Evolutionary conservation across 371 early-diverging fungal species (phyloP).

Genomic region (Mucor racemosus): DNA sequence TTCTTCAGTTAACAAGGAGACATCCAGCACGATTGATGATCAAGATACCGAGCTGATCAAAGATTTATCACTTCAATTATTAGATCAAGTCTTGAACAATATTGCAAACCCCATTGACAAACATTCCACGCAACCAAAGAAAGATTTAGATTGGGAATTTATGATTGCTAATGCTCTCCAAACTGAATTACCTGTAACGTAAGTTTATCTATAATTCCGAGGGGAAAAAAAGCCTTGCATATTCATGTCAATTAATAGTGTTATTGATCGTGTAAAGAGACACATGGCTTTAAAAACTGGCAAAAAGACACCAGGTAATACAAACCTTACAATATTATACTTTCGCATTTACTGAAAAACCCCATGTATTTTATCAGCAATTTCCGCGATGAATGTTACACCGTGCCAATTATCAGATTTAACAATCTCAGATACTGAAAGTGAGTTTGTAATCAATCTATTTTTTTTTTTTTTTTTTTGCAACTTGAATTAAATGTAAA

Average conservation of each 20-base stretch:
- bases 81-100: background rate
- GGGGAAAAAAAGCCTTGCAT: background rate
- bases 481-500: background rate
- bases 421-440: conserved; percentile 12
- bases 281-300: conserved; percentile 6
- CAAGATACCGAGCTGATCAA: background rate
- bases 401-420: conserved; percentile 14
- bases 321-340: background rate
- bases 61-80: background rate
- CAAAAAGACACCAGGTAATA: conserved; percentile 12
- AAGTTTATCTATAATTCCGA: background rate
- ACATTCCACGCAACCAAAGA: background rate
- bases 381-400: conserved; percentile 11
- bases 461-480: no score
- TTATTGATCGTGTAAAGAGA: conserved; percentile 7
- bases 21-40: background rate
- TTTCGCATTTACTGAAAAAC: background rate
- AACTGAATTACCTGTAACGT: background rate
- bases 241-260: background rate
- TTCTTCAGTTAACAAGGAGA: background rate
- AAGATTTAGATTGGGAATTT: conserved; percentile 16
- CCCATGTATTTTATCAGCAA: conserved; percentile 5
- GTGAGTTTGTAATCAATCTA: background rate
- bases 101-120: background rate
- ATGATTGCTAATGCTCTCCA: conserved; percentile 3